Conservation (phyloP, 2,329 filamentous ascomycete species). For the Paecilomyces sp. region DNA sequence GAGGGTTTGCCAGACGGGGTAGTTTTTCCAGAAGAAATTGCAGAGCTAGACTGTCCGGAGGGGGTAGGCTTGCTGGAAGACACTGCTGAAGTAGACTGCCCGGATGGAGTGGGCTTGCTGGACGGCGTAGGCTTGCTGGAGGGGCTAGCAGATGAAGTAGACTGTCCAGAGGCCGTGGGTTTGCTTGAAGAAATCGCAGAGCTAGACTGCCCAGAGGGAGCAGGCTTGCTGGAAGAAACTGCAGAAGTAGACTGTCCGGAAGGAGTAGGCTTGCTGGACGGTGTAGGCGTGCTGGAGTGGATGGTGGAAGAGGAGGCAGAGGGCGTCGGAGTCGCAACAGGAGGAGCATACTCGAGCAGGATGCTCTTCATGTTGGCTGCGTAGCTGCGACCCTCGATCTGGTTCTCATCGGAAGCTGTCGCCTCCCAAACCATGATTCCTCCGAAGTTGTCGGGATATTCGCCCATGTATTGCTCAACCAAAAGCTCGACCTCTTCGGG, state of each 20-base stretch:
- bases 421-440: constrained; percentile 55
- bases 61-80: not conserved
- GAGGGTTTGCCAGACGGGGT: not conserved
- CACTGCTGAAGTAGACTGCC: not conserved
- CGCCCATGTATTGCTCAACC: constrained; percentile 35
- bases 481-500: constrained; percentile 40
- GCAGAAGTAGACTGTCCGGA: not conserved
- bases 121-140: not conserved
- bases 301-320: not conserved
- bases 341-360: constrained; percentile 7
- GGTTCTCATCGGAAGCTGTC: constrained; percentile 12
- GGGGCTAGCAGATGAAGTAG: not conserved
- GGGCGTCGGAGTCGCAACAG: constrained; percentile 7
- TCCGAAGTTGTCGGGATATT: constrained; percentile 41
- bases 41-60: not conserved
- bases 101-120: not conserved
- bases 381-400: constrained; percentile 6
- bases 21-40: too few relatives aligned
- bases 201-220: not conserved
- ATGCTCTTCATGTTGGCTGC: constrained; percentile 12
- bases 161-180: not conserved
- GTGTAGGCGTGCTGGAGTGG: not conserved
- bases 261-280: not conserved
- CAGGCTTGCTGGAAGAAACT: not conserved
- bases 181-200: not conserved